These are phyloP conservation scores for Pseudocercospora cruenta DNA, from an alignment of 2,329 filamentous ascomycete species.

Conservation along the genomic window DNA sequence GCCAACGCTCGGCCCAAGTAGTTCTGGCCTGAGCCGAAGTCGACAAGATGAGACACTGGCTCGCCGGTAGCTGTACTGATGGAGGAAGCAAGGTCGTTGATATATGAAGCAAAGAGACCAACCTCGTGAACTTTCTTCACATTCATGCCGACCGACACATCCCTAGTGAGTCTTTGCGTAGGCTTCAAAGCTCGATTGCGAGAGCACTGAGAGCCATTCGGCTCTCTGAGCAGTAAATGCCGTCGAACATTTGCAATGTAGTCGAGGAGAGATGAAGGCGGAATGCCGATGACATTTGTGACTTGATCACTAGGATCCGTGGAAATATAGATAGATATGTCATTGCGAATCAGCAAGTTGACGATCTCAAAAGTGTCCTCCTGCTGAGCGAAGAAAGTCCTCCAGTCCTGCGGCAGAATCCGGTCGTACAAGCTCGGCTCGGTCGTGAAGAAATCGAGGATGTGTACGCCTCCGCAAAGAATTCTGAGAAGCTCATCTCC, in stretches of 20 bases:
- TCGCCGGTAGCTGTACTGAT: slow-evolving; percentile 53
- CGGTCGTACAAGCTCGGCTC: slow-evolving; percentile 80
- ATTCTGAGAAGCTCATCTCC: slow-evolving; percentile 78
- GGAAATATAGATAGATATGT: slow-evolving; percentile 56
- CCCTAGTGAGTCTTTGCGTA: slow-evolving; percentile 64
- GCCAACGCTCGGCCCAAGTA: slow-evolving; percentile 89
- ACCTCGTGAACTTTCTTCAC: slow-evolving; percentile 96
- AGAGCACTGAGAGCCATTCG: slow-evolving; percentile 42
- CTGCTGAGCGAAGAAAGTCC: slow-evolving; percentile 71
- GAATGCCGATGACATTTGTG: slow-evolving; percentile 51
- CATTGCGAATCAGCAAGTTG: slow-evolving; percentile 78
- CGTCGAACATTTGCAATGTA: slow-evolving; percentile 73
- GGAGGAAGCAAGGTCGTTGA: slow-evolving; percentile 67
- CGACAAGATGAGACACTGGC: slow-evolving; percentile 80
- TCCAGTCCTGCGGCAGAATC: slow-evolving; percentile 79
- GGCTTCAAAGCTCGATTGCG: slow-evolving; percentile 38
- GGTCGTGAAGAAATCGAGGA: slow-evolving; percentile 91
- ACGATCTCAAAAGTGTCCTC: slow-evolving; percentile 72
- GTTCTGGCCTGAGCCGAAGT: slow-evolving; percentile 96
- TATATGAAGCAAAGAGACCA: slow-evolving; percentile 82
- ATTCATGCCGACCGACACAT: slow-evolving; percentile 88
- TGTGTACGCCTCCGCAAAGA: slow-evolving; percentile 95
- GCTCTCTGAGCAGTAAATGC: slow-evolving; percentile 65
- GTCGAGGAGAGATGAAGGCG: slow-evolving; percentile 63
- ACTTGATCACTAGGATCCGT: not conserved